Evolutionary conservation across 73 alveolate species (phyloP).

Genomic region (Paramecium octaurelia): DNA sequence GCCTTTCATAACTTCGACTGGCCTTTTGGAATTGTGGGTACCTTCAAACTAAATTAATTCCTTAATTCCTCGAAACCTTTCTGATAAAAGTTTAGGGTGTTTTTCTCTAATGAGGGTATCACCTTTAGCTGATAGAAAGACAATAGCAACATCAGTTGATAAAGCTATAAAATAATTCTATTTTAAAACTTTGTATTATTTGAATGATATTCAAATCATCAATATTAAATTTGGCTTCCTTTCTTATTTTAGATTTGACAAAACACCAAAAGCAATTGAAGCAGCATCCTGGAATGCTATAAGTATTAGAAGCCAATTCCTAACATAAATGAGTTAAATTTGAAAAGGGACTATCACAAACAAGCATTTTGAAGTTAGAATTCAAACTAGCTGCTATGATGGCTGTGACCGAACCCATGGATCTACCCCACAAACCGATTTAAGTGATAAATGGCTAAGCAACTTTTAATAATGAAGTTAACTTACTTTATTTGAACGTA

Average conservation of each 20-base stretch:
- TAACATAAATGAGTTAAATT: background rate
- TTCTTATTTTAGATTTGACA: background rate
- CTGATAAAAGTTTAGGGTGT: background rate
- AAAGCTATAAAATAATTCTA: background rate
- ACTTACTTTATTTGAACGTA: constrained; percentile 68
- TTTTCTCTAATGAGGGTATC: background rate
- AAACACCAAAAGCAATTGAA: constrained; percentile 40
- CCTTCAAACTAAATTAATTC: background rate
- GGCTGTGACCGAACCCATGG: constrained; percentile 94
- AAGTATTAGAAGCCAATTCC: background rate
- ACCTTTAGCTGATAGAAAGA: background rate
- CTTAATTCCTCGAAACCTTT: constrained; percentile 3
- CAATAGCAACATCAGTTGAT: background rate
- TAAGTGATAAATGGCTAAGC: constrained; percentile 61
- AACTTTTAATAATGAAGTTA: background rate
- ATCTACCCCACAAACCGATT: constrained; percentile 91
- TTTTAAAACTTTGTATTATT: background rate
- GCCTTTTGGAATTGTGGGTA: constrained; percentile 40
- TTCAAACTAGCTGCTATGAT: constrained; percentile 69
- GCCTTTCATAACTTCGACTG: constrained; percentile 32
- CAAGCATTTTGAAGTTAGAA: background rate
- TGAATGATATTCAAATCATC: background rate
- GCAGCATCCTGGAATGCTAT: background rate
- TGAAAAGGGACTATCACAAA: constrained; percentile 38
- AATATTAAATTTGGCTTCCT: constrained; percentile 24